Percentiles rank a stretch among this genome's conserved stretches.
Evolutionary conservation across 106 monocot genomes (phyloP).

Genomic region (Cymbidium sinense): DNA sequence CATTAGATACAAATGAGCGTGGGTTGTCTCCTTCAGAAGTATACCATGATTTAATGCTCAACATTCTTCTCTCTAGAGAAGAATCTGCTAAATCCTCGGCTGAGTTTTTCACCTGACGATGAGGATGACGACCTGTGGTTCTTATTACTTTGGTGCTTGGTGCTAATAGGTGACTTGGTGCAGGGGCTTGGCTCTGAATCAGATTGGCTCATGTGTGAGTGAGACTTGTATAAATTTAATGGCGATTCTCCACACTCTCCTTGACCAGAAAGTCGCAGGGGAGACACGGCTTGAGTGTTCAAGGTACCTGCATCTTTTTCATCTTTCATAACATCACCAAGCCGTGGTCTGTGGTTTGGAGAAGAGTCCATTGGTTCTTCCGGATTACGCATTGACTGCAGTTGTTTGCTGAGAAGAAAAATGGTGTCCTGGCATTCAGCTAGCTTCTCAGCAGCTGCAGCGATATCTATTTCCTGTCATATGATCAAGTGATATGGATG

Average conservation of each 20-base stretch:
- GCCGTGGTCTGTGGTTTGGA: background rate
- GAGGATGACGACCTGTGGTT: background rate
- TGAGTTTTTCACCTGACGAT: background rate
- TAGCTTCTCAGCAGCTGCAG: slow-evolving; percentile 36
- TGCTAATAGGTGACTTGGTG: slow-evolving; percentile 3
- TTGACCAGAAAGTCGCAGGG: background rate
- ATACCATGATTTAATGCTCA: background rate
- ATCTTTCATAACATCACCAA: background rate
- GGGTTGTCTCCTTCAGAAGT: background rate
- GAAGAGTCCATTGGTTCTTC: slow-evolving; percentile 1
- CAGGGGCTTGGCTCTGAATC: background rate
- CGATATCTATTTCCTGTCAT: slow-evolving; percentile 29
- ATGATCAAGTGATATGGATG: background rate
- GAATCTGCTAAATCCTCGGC: slow-evolving; percentile 16
- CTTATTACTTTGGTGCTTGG: slow-evolving; percentile 6
- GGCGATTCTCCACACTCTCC: background rate
- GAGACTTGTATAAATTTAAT: slow-evolving; percentile 9
- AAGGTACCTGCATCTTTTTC: background rate
- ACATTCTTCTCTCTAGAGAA: slow-evolving; percentile 11
- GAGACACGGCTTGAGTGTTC: background rate
- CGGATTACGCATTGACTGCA: slow-evolving; percentile 14
- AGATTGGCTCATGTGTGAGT: background rate
- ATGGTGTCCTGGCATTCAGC: slow-evolving; percentile 47
- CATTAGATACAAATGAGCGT: too few relatives aligned
- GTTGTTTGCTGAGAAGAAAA: slow-evolving; percentile 23